Evolutionary conservation across 2,329 filamentous ascomycete species (phyloP).

Genomic region (Ampelomyces quisqualis): DNA sequence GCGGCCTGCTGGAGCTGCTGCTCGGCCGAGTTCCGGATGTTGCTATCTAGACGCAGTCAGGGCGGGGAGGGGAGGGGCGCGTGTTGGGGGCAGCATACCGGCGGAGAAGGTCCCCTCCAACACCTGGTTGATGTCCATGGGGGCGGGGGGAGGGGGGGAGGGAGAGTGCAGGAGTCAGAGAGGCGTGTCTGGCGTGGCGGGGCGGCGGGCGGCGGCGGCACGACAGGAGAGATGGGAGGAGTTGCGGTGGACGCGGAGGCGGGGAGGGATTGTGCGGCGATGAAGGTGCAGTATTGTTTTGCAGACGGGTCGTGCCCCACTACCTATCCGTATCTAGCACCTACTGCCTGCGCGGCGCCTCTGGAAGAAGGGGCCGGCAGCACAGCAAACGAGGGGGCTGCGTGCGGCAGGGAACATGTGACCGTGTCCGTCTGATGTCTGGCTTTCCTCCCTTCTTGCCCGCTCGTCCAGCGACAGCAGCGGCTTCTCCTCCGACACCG

Average conservation of each 20-base stretch:
- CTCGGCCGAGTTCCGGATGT: constrained; percentile 86
- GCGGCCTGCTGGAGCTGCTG: constrained; percentile 90
- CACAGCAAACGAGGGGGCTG: background rate
- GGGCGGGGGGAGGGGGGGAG: constrained; percentile 57
- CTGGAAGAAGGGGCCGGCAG: constrained; percentile 10
- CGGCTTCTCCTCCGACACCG: constrained; percentile 35
- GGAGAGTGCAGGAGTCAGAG: constrained; percentile 17
- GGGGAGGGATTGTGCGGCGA: constrained; percentile 44
- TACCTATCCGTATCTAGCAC: too few species aligned
- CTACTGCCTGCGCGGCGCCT: too few species aligned
- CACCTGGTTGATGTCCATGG: constrained; percentile 97
- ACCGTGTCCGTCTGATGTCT: too few species aligned
- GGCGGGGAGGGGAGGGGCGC: constrained; percentile 24
- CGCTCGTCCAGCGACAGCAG: constrained; percentile 34
- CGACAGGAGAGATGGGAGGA: constrained; percentile 21
- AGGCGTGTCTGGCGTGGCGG: constrained; percentile 28
- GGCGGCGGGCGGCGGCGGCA: constrained; percentile 19
- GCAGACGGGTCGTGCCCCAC: constrained; percentile 36
- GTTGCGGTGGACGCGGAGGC: constrained; percentile 40
- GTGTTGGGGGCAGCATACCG: constrained; percentile 61
- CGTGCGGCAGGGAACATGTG: too few species aligned
- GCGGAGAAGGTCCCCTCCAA: constrained; percentile 94
- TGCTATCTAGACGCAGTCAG: constrained; percentile 68
- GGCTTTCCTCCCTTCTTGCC: too few species aligned
- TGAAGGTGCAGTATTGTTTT: constrained; percentile 39